Base-by-base conservation (phyloP, 805 yeast species). In the Yarrowia sp. region DNA sequence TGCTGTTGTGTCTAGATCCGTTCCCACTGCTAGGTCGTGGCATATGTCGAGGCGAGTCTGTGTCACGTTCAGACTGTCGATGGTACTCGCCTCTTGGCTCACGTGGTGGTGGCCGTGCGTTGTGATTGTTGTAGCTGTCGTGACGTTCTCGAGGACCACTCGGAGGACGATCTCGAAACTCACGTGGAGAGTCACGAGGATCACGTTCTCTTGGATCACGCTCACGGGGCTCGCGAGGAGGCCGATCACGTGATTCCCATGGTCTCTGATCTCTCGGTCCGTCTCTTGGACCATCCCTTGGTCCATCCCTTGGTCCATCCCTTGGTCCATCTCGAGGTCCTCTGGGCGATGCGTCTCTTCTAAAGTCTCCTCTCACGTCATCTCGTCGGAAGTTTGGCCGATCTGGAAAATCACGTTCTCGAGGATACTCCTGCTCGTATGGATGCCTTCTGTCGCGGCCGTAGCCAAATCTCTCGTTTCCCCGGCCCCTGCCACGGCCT, bases 401-500 rank as follows among this genome's bases (percentile, higher is more conserved):
- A 31, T 55, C 61, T 2, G 17, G 11, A 13, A 55, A 41, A 3
- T 55, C 61, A 4, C 61, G 61, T 10, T 55, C 61, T 7, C 47
- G 45, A 7, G 32, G 7, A 31, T 55, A 55, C 10, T 55, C 61
- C 38, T 38, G 60, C 36, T 55, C 61, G 45, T 55, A 55, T 4
- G 47, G 28, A 6, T 38, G 33, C 2, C 44, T 18, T 28, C 61
- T 14, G 8, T 32, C 61, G 3, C 61, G 31, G 9, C 47, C 61
- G 18, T 39, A 41, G 10, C 47, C 47, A 38, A 55, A 41, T 55
- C 61, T 55, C 6, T 55, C 61, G 61, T 55, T 55, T 55, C 61
- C 61, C 2, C 61, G 61, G 47, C 61, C 47, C 32, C 61, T 18
- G n/a, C 61, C 61, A 1, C 61, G 61, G n/a, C 61, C 61, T 55